These are phyloP conservation scores for Aureobasidium sp. DNA, from an alignment of 2,329 filamentous ascomycete genomes.

Conservation along the genomic window DNA sequence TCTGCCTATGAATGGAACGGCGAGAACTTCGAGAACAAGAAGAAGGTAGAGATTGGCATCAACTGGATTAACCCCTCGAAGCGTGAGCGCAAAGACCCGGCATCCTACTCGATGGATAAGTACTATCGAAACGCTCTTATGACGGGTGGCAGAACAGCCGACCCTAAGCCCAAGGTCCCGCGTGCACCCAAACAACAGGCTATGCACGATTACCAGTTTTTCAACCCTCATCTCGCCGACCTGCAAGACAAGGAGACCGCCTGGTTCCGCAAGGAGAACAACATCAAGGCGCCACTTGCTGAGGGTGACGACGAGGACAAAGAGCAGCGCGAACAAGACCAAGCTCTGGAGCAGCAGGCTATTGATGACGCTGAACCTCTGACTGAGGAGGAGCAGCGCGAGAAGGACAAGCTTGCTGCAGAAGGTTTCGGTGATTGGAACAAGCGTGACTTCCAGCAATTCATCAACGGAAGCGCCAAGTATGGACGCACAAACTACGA, in stretches of 20 bases:
- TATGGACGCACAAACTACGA: constrained; percentile 83
- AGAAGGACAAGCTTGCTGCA: constrained; percentile 74
- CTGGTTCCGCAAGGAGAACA: constrained; percentile 91
- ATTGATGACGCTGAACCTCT: constrained; percentile 87
- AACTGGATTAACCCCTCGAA: constrained; percentile 98
- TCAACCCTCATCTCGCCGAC: constrained; percentile 73
- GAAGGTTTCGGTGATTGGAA: constrained; percentile 95
- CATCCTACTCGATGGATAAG: constrained; percentile 97
- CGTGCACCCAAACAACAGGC: constrained; percentile 86
- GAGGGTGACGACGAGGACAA: constrained; percentile 85
- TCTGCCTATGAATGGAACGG: constrained; percentile 99
- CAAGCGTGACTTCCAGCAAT: constrained; percentile 94
- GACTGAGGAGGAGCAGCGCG: constrained; percentile 80
- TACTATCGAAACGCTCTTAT: constrained; percentile 92
- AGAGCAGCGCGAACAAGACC: constrained; percentile 78
- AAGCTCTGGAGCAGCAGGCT: constrained; percentile 78
- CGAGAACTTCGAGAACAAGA: constrained; percentile 79
- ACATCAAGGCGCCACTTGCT: constrained; percentile 83
- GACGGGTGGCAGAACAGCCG: constrained; percentile 69
- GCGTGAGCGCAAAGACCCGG: constrained; percentile 86
- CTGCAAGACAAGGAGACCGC: constrained; percentile 95
- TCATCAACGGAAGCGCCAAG: constrained; percentile 89
- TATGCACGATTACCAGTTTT: constrained; percentile 97
- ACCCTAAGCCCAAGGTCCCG: constrained; percentile 91
- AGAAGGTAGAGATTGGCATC: constrained; percentile 83